Conservation (phyloP, 1,284 basidiomycete genomes). For the Cutaneotrichosporon cavernicola region DNA sequence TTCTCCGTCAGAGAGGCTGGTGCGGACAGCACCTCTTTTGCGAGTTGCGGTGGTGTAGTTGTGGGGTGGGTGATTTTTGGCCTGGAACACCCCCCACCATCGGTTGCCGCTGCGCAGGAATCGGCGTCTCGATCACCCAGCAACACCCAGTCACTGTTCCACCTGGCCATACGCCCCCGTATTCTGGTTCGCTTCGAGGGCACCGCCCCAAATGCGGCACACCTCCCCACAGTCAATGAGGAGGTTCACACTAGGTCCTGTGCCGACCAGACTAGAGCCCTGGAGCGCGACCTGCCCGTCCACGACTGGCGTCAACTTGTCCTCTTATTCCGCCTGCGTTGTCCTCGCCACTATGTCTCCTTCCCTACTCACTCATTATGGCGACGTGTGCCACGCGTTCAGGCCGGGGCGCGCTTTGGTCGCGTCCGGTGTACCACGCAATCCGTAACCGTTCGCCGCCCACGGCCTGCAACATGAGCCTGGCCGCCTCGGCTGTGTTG, state of each 20-base stretch:
- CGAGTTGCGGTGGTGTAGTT: no score
- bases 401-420: slow-evolving; percentile 64
- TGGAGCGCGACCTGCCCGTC: slow-evolving; percentile 64
- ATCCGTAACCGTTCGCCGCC: slow-evolving; percentile 58
- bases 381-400: slow-evolving; percentile 69
- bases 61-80: no score
- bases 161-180: slow-evolving; percentile 61
- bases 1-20: no score
- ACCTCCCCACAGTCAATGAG: slow-evolving; percentile 64
- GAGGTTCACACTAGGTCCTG: slow-evolving; percentile 68
- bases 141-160: neutral
- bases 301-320: slow-evolving; percentile 54
- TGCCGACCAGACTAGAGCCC: slow-evolving; percentile 65
- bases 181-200: slow-evolving; percentile 65
- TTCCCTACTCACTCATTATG: slow-evolving; percentile 58
- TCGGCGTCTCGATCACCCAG: no score
- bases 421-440: slow-evolving; percentile 61
- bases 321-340: neutral
- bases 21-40: no score
- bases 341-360: no score
- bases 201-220: slow-evolving; percentile 62
- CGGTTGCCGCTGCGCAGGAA: no score
- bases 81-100: no score
- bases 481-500: slow-evolving; percentile 60
- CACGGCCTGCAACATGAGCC: slow-evolving; percentile 54